Evolutionary conservation across 1,284 basidiomycete species (phyloP).

Genomic region (Amylostereum chailletii): DNA sequence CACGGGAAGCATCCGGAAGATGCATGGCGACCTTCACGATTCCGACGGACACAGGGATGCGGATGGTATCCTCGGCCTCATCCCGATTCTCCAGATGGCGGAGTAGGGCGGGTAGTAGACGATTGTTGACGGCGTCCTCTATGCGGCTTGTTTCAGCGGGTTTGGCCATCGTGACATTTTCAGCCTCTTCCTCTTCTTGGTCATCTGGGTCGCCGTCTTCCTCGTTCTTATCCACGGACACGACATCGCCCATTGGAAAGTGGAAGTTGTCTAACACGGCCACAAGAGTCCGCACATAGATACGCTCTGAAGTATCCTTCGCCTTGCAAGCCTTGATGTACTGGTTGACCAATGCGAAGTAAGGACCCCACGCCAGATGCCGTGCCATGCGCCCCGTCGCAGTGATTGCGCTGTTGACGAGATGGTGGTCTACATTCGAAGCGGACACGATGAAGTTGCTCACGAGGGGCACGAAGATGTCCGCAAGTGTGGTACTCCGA

Average conservation of each 20-base stretch:
- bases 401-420: slow-evolving; percentile 85
- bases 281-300: slow-evolving; percentile 84
- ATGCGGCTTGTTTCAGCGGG: slow-evolving; percentile 34
- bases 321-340: slow-evolving; percentile 72
- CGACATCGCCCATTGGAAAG: slow-evolving; percentile 66
- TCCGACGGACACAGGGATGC: slow-evolving; percentile 86
- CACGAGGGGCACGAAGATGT: slow-evolving; percentile 84
- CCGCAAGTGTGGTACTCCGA: slow-evolving; percentile 67
- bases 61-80: slow-evolving; percentile 74
- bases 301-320: slow-evolving; percentile 71
- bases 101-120: slow-evolving; percentile 72
- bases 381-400: slow-evolving; percentile 72
- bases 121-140: slow-evolving; percentile 68
- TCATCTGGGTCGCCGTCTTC: slow-evolving; percentile 19
- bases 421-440: slow-evolving; percentile 76
- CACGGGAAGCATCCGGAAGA: slow-evolving; percentile 65
- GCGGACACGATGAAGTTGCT: slow-evolving; percentile 74
- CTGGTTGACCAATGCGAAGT: slow-evolving; percentile 75
- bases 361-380: slow-evolving; percentile 78
- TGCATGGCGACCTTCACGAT: slow-evolving; percentile 80
- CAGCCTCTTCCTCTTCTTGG: slow-evolving; percentile 21
- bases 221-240: slow-evolving; percentile 18
- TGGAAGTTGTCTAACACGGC: slow-evolving; percentile 89
- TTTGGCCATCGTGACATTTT: slow-evolving; percentile 21
- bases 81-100: slow-evolving; percentile 78